phyloP scores from a whole-genome alignment of 441 rosid genomes.

The Adansonia grandidieri region DNA sequence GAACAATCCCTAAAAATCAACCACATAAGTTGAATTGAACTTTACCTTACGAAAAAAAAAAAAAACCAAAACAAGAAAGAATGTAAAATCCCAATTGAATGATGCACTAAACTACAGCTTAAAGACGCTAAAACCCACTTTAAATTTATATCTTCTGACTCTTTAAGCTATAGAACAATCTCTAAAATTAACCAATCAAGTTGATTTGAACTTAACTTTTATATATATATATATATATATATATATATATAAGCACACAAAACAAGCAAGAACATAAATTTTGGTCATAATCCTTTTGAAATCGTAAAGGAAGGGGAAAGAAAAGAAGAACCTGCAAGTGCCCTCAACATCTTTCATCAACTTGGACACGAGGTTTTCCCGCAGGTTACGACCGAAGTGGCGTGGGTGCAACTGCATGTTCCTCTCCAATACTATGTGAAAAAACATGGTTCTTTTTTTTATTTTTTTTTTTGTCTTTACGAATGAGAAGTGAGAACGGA shows the following conservation, averaged over 20 bases:
- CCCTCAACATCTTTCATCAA: constrained; percentile 98
- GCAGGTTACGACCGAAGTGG: constrained; percentile 81
- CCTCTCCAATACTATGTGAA: constrained; percentile 82
- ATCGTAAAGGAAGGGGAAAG: not conserved
- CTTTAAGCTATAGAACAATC: not conserved
- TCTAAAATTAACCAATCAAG: not conserved
- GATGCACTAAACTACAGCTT: not conserved
- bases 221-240: too few relatives aligned
- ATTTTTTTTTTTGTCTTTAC: constrained; percentile 17
- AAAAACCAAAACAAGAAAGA: too few relatives aligned
- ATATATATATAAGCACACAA: not conserved
- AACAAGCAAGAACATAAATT: not conserved
- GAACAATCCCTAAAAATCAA: too few relatives aligned
- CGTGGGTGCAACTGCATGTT: constrained; percentile 98
- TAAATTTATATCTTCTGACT: not conserved
- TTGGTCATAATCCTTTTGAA: not conserved
- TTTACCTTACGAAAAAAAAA: too few relatives aligned
- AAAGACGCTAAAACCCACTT: not conserved
- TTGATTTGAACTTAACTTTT: not conserved
- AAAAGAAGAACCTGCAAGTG: constrained; percentile 73
- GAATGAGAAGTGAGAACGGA: not conserved
- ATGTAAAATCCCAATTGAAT: too few relatives aligned
- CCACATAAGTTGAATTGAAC: too few relatives aligned
- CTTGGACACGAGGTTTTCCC: constrained; percentile 85
- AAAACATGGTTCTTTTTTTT: constrained; percentile 51